phyloP scores from a whole-genome alignment of 2,329 filamentous ascomycete species.

The Rutstroemia sp. region DNA sequence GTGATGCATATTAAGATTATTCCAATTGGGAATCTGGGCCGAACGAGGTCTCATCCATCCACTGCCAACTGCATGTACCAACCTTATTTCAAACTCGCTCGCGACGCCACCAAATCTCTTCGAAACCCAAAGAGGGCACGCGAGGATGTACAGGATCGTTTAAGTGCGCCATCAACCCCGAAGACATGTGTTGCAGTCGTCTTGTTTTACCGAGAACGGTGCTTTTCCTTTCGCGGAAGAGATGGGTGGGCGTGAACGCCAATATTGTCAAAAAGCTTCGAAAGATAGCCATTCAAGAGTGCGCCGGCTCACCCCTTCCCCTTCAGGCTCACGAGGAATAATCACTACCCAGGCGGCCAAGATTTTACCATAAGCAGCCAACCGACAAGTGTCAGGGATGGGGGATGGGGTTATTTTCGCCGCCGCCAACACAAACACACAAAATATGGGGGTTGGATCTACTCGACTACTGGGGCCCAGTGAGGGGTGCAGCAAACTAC shows the following conservation, averaged over 20 bases:
- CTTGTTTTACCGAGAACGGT: too few species aligned
- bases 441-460: too few species aligned
- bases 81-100: background rate
- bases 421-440: too few species aligned
- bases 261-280: too few species aligned
- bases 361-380: background rate
- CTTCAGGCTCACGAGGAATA: too few species aligned
- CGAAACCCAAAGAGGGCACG: conserved; percentile 1
- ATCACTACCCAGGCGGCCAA: too few species aligned
- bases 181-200: too few species aligned
- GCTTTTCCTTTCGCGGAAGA: too few species aligned
- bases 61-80: background rate
- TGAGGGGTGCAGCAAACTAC: background rate
- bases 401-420: background rate
- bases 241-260: too few species aligned
- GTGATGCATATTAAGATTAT: background rate
- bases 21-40: background rate
- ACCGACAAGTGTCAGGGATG: background rate
- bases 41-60: background rate
- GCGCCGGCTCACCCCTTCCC: too few species aligned
- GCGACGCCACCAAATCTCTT: background rate
- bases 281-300: too few species aligned
- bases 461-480: too few species aligned
- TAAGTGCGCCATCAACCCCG: background rate
- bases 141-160: background rate